These are phyloP conservation scores for Arxiozyma slooffiae DNA, from an alignment of 1,139 yeast genomes.

Conservation along the genomic window DNA sequence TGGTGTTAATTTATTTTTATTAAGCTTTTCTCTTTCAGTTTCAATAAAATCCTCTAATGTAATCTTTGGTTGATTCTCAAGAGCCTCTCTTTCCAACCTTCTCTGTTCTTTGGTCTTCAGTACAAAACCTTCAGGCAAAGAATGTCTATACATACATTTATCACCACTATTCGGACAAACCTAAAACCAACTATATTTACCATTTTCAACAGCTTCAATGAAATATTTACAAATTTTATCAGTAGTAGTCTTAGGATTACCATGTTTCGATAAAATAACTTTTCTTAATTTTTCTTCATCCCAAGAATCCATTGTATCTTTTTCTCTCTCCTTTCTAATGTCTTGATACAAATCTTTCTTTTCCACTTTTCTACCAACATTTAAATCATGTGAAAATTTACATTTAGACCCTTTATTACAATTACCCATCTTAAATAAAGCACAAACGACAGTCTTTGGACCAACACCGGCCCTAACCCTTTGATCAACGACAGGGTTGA, in stretches of 20 bases:
- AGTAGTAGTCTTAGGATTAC: conserved; percentile 88
- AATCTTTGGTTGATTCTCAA: conserved; percentile 78
- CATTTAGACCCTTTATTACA: conserved; percentile 88
- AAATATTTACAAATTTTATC: conserved; percentile 90
- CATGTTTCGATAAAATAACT: conserved; percentile 85
- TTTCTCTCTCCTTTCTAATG: conserved; percentile 62
- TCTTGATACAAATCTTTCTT: conserved; percentile 93
- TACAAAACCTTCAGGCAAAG: conserved; percentile 95
- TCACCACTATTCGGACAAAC: conserved; percentile 91
- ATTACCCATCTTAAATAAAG: conserved; percentile 77
- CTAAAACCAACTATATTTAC: conserved; percentile 99
- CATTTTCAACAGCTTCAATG: conserved; percentile 94
- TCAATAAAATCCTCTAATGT: conserved; percentile 94
- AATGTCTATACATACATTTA: conserved; percentile 87
- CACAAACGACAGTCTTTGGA: conserved; percentile 89
- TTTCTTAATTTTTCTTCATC: conserved; percentile 88
- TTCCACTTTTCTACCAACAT: conserved; percentile 75
- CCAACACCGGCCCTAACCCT: conserved; percentile 96
- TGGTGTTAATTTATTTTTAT: conserved; percentile 71
- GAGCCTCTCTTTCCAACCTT: conserved; percentile 77
- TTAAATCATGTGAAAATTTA: conserved; percentile 87
- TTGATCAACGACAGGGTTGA: conserved; percentile 61
- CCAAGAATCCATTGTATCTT: conserved; percentile 94
- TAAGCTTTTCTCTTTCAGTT: conserved; percentile 80
- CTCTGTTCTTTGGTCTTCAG: conserved; percentile 94